phyloP scores from a whole-genome alignment of 1,284 basidiomycete species.

The Ganoderma resinaceum region DNA sequence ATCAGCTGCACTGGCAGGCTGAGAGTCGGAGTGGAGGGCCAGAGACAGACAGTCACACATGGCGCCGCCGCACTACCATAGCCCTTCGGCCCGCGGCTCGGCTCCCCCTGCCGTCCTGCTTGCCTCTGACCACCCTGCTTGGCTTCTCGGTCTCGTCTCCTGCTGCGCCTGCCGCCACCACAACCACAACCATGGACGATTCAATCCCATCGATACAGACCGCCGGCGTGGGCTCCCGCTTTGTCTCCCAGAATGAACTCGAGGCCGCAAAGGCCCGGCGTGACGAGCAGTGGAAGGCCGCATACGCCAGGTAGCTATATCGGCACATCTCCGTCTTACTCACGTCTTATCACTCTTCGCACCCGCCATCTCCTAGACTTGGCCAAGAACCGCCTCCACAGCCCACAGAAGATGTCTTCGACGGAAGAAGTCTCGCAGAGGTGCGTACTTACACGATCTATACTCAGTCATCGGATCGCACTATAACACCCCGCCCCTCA shows the following conservation, averaged over 20 bases:
- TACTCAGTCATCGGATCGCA: slow-evolving; percentile 38
- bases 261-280: slow-evolving; percentile 78
- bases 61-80: not conserved
- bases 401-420: slow-evolving; percentile 79
- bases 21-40: slow-evolving; percentile 17
- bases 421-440: slow-evolving; percentile 91
- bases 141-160: not conserved
- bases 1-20: slow-evolving; percentile 7
- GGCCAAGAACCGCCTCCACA: slow-evolving; percentile 88
- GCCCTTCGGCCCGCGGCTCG: slow-evolving; percentile 10
- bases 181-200: slow-evolving; percentile 42
- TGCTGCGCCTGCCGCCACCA: not conserved
- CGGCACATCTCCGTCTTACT: slow-evolving; percentile 1
- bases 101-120: not conserved
- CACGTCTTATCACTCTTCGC: not conserved
- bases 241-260: slow-evolving; percentile 81
- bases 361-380: slow-evolving; percentile 52
- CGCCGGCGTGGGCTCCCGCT: slow-evolving; percentile 76
- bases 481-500: slow-evolving; percentile 14
- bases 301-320: slow-evolving; percentile 78
- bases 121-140: not conserved
- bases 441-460: slow-evolving; percentile 55
- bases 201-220: slow-evolving; percentile 71
- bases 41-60: not conserved
- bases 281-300: slow-evolving; percentile 92